Evolutionary conservation across 441 rosid genomes (phyloP).

Genomic region (Raphanus hybrid): DNA sequence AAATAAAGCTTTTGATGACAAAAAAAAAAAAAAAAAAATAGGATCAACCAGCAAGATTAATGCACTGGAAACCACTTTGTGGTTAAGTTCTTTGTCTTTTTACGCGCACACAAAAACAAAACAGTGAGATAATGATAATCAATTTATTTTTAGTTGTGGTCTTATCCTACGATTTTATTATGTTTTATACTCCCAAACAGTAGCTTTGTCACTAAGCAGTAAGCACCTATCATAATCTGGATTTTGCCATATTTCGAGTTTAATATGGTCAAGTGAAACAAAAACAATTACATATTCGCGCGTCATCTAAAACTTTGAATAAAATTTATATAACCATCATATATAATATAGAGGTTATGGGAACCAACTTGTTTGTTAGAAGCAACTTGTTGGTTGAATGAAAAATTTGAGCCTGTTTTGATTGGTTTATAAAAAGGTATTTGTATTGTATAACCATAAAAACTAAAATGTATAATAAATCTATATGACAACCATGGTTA

Average conservation of each 20-base stretch:
- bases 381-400: too few relatives aligned
- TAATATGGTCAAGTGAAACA: neutral
- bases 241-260: too few relatives aligned
- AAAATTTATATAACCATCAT: neutral
- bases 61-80: neutral
- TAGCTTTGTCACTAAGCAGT: neutral
- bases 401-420: too few relatives aligned
- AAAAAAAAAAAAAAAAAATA: too few relatives aligned
- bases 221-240: neutral
- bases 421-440: too few relatives aligned
- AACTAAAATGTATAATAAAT: too few relatives aligned
- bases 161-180: neutral
- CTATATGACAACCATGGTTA: too few relatives aligned
- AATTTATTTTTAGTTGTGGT: neutral
- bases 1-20: too few relatives aligned
- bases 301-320: neutral
- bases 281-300: neutral
- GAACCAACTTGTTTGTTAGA: too few relatives aligned
- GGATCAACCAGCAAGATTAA: constrained; percentile 2
- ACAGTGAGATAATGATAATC: neutral
- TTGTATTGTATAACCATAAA: too few relatives aligned
- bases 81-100: neutral
- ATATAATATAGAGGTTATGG: neutral
- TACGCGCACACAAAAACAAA: neutral
- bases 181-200: neutral